Conservation (phyloP, 495 filamentous ascomycete genomes). For the Aspergillus homomorphus region DNA sequence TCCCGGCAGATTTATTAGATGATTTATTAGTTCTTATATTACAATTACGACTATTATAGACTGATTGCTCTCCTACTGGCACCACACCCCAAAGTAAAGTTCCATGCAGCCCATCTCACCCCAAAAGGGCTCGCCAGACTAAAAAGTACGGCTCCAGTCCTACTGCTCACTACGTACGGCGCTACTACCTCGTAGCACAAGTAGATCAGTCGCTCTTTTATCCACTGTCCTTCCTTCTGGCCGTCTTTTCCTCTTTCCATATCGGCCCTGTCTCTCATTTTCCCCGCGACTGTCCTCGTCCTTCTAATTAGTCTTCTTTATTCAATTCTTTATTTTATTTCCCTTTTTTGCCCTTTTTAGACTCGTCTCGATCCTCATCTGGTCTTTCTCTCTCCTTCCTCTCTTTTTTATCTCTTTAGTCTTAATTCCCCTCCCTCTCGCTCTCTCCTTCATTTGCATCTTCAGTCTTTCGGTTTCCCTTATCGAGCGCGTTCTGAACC, state of each 20-base stretch:
- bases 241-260: constrained; percentile 26
- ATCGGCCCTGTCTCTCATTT: constrained; percentile 40
- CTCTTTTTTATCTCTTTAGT: constrained; percentile 23
- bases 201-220: constrained; percentile 47
- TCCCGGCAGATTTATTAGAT: constrained; percentile 14
- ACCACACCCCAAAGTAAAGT: constrained; percentile 9
- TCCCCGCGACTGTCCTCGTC: constrained; percentile 26
- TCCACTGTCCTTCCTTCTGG: constrained; percentile 35
- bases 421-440: constrained; percentile 24
- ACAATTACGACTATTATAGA: constrained; percentile 12
- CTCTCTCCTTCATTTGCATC: constrained; percentile 29
- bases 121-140: constrained; percentile 17
- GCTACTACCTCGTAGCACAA: constrained; percentile 35
- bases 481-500: constrained; percentile 14
- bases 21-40: constrained; percentile 11
- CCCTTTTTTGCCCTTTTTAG: constrained; percentile 26
- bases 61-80: constrained; percentile 4
- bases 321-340: constrained; percentile 27
- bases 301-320: constrained; percentile 25
- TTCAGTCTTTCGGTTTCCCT: constrained; percentile 23
- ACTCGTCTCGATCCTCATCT: constrained; percentile 24
- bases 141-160: constrained; percentile 35
- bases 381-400: constrained; percentile 20
- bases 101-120: constrained; percentile 9
- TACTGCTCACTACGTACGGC: constrained; percentile 33